Evolutionary conservation across 1,284 basidiomycete genomes (phyloP).

Genomic region (Kwoniella shivajii): DNA sequence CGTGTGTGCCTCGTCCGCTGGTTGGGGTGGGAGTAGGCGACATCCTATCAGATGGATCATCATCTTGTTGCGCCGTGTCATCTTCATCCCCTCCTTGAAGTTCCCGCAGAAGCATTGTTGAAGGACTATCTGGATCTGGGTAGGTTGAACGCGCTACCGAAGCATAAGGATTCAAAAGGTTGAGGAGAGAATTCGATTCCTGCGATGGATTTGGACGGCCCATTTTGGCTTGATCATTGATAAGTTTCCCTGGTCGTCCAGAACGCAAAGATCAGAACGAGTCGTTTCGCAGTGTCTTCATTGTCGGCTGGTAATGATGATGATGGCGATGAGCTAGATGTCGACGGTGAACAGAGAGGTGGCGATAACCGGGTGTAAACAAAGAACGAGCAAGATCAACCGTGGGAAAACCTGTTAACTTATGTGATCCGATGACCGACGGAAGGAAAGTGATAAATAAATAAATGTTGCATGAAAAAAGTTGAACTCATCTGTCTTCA

Average conservation of each 20-base stretch:
- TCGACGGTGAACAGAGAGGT: too few species aligned
- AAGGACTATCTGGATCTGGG: conserved; percentile 50
- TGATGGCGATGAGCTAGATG: too few species aligned
- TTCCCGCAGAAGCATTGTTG: conserved; percentile 45
- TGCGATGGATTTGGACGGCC: conserved; percentile 6
- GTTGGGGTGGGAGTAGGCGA: conserved; percentile 24
- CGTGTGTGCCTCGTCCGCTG: conserved; percentile 11
- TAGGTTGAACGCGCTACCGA: conserved; percentile 68
- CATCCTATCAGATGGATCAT: conserved; percentile 2
- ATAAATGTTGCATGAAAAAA: too few species aligned
- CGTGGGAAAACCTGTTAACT: too few species aligned
- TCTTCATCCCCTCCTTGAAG: conserved; percentile 31
- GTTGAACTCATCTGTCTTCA: too few species aligned
- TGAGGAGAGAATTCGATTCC: conserved; percentile 61
- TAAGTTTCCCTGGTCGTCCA: too few species aligned
- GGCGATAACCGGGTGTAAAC: too few species aligned
- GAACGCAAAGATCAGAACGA: background rate
- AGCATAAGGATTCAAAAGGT: conserved; percentile 76
- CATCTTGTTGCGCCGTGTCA: conserved; percentile 5
- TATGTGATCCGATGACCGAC: too few species aligned
- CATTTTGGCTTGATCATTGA: conserved; percentile 4
- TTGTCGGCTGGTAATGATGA: too few species aligned
- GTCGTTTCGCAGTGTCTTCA: background rate
- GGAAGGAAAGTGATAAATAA: too few species aligned
- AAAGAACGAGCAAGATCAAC: too few species aligned